Conservation (phyloP, 2,329 filamentous ascomycete species). For the Fusarium dlaminii region DNA sequence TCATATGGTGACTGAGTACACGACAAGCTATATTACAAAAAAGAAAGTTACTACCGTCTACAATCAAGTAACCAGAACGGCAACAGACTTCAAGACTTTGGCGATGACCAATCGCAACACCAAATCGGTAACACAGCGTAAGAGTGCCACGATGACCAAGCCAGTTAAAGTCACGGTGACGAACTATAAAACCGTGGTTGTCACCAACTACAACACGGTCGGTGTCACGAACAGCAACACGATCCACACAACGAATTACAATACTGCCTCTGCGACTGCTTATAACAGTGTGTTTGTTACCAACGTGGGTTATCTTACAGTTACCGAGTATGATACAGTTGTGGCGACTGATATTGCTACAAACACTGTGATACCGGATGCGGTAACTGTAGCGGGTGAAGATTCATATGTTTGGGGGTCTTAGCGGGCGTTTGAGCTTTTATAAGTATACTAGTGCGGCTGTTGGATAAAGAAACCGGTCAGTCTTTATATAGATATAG, state of each 20-base stretch:
- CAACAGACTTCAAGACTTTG: background rate
- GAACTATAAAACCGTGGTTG: background rate
- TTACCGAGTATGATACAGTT: background rate
- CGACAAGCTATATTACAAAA: background rate
- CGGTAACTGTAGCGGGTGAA: background rate
- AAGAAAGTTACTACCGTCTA: background rate
- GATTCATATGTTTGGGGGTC: background rate
- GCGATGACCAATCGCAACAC: background rate
- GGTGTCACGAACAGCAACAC: background rate
- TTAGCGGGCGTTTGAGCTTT: background rate
- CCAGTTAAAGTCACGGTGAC: background rate
- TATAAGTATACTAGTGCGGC: background rate
- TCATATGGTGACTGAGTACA: background rate
- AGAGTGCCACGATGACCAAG: background rate
- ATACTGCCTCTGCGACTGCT: background rate
- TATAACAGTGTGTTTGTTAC: background rate
- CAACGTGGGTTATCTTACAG: background rate
- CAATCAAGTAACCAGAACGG: background rate
- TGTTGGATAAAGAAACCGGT: background rate
- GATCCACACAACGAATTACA: background rate
- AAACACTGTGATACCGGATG: accelerated
- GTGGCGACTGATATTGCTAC: background rate
- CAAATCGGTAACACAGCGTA: background rate
- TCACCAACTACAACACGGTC: background rate
- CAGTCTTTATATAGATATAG: background rate